Evolutionary conservation across 2,329 filamentous ascomycete species (phyloP).

Genomic region (Magnaporthiopsis rhizophila): DNA sequence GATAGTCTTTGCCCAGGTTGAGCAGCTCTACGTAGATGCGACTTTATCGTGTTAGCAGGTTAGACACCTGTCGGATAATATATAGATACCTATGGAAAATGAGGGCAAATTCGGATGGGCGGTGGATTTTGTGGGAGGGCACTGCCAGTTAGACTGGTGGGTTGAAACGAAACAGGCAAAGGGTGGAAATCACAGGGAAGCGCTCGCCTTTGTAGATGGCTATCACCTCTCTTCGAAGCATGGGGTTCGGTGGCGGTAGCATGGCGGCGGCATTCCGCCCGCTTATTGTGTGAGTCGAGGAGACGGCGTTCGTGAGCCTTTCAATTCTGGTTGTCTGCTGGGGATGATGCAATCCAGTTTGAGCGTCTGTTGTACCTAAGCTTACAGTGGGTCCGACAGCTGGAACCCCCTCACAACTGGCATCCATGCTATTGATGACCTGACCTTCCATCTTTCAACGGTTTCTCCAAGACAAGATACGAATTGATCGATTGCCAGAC

Average conservation of each 20-base stretch:
- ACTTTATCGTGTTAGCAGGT: no score
- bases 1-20: slow-evolving; percentile 77
- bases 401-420: not conserved
- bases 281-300: no score
- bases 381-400: not conserved
- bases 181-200: no score
- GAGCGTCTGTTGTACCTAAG: not conserved
- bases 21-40: slow-evolving; percentile 58
- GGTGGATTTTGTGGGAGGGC: not conserved
- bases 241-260: slow-evolving; percentile 33
- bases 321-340: not conserved
- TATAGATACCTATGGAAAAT: no score
- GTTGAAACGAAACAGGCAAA: not conserved
- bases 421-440: not conserved
- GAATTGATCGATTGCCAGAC: no score
- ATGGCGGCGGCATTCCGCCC: slow-evolving; percentile 1
- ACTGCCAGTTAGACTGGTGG: not conserved
- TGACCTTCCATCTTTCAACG: not conserved
- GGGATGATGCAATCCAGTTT: not conserved
- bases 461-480: no score
- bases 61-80: not conserved
- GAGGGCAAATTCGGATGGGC: not conserved
- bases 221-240: slow-evolving; percentile 71
- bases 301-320: no score
- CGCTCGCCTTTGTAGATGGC: slow-evolving; percentile 74